Base-by-base conservation (phyloP, 2,329 filamentous ascomycete genomes). In the Ophiostoma perfectum region DNA sequence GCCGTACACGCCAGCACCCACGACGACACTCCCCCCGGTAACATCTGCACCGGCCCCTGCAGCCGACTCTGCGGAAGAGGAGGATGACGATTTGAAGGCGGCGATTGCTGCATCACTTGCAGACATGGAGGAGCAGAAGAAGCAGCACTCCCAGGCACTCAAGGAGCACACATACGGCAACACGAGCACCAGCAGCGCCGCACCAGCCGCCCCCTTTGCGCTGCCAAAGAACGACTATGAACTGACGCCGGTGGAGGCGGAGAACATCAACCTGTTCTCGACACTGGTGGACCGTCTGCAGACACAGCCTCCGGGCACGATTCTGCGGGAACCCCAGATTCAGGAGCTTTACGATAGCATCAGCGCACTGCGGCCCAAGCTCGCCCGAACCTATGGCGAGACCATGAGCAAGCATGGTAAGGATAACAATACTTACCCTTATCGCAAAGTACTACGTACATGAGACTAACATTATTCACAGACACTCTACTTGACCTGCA, bases 311-410 rank as follows among this genome's bases (percentile, higher is more conserved):
- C 93, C 93, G 0, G 95, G 95, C 0, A 98, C 95, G 0, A 97
- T 99, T 67, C 80, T 99, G n/a, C 86, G 95, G 65, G 95, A 99
- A 75, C 95, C 95, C 1, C 95, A 98, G 77, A 97, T 99, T 66
- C 95, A 99, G 78, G 95, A 99, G 79, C 82, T 99, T 4, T 99
- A 99, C 77, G 95, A 98, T 75, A 96, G 93, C 74, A 98, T 99
- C 74, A 93, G 94, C n/a, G 85, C 92, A 16, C 81, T 99, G 71
- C 86, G 95, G 65, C 95, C 95, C 1, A 99, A 99, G 78, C 83
- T 99, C 68, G 95, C 95, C 4, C 87, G 95, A 69, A 97, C 94
- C 0, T 97, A 98, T 76, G 95, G 95, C 68, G 95, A 99, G 80
- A 97, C 95, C 0, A 98, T 99, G 95, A 98, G 95, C 85, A 99